A percentile compares a stretch with the other conserved stretches of the same genome.
Conservation (phyloP, 2,329 filamentous ascomycete genomes). For the Alternaria consortialis region DNA sequence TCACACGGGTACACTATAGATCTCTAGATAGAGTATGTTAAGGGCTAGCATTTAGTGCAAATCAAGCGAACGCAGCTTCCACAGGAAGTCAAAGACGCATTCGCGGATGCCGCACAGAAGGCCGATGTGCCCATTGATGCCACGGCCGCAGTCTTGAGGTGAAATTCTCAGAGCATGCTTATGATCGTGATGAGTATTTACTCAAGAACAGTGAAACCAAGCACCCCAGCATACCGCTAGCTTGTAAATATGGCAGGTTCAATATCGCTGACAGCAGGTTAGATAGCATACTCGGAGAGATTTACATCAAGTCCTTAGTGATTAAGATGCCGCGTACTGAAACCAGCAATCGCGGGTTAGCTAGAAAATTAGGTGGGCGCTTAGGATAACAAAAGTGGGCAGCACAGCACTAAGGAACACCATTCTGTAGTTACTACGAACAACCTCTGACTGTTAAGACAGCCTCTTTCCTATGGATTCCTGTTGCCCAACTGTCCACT, state of each 20-base stretch:
- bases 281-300: background rate
- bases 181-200: background rate
- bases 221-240: conserved; percentile 1
- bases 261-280: background rate
- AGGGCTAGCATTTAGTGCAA: background rate
- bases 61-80: background rate
- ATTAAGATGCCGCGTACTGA: background rate
- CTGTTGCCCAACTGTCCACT: conserved; percentile 9
- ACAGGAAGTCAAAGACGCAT: background rate
- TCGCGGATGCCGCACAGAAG: background rate
- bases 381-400: background rate
- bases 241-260: background rate
- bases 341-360: background rate
- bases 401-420: conserved; percentile 2
- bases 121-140: background rate
- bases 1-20: too few relatives aligned
- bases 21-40: too few relatives aligned
- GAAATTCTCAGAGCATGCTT: background rate
- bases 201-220: background rate
- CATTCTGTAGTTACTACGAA: background rate
- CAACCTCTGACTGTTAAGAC: background rate
- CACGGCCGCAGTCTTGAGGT: too few relatives aligned
- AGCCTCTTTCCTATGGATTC: background rate
- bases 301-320: background rate
- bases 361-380: background rate